Evolutionary conservation across 495 filamentous ascomycete species (phyloP), one percentile per base, ranked within the genome.

Genomic region (Stereocaulon alpinum): DNA sequence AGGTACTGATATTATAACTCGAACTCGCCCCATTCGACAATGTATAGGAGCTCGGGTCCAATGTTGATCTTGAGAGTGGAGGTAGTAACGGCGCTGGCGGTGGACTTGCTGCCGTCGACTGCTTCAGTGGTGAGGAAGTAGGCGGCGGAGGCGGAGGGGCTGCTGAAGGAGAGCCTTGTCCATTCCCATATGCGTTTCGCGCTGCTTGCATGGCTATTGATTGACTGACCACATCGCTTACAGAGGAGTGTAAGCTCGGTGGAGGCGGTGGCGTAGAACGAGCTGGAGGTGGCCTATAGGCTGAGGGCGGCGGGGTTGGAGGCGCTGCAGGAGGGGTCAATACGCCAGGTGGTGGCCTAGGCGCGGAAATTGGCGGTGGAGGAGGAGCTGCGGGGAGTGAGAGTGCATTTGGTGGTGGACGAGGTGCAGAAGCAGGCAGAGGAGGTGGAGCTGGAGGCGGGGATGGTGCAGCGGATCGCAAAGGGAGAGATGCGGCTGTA

Each of bases 41-140:
- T 6, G 88, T 92, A 71, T 89, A 93, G 29, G 82, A 76, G 68
- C 84, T 89, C 14, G 89, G 79, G 69, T 93, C 86, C 20, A 91
- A 71, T 70, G 83, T 79, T 56, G 74, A 56, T 57, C 69, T 63
- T 60, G 75, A 58, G 59, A 66, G 67, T 18, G 72, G 72, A 40
- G 69, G 73, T 24, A 72, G 67, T 24, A 59, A 64, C 12, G 74
- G 71, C 11, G 79, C 73, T 20, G 80, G 76, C 2, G 82, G 76
- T 4, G 77, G 70, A 56, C 74, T 72, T 2, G 80, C 74, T 41
- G 78, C 76, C n/a, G 78, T 77, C 29, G 75, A 70, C 29, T 81
- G n/a, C 77, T 76, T 27, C 73, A 74, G 24, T 58, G 72, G 34
- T 55, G 77, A 74, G 9, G 81, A 75, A n/a, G 78, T 72, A 17